Base-by-base conservation (phyloP, 2,329 filamentous ascomycete species). In the Trichoderma brevicompactum region DNA sequence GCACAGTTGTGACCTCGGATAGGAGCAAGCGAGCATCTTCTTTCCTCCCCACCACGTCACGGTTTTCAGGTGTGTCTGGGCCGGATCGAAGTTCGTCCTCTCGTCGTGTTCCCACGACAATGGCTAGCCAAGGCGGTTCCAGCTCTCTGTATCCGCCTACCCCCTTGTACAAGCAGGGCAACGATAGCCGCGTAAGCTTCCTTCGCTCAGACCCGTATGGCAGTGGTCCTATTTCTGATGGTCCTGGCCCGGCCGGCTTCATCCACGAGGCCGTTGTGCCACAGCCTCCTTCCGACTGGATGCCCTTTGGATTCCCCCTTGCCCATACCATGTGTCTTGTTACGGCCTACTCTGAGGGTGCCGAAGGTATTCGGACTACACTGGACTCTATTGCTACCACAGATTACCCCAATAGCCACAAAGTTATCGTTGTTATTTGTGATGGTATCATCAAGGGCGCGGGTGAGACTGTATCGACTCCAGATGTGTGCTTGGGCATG, bases 351-450 rank as follows among this genome's bases (percentile, higher is more conserved):
- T 99, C 95, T 0, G 95, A 99, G 81, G 95, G 95, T 70, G 92
- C 90, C 69, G 90, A 96, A 67, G 95, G 94, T 73, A 86, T 99
- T 64, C 90, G 95, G 54, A 97, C 94, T 0, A 99, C 95, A 0
- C 82, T 99, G 34, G 94, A 99, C 79, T 99, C 95, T 0, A 90
- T 99, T 75, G 95, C 94, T 56, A 96, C 92, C 79, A 99, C 95
- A 3, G 96, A 99, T 77, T 99, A 99, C 73, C 95, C 95, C 56
- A 99, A 99, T 84, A 98, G 94, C 77, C 96, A 99, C 85, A 99
- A 99, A 80, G 87, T 94, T 34, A 95, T 99, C 71, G 85, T 99
- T 67, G 92, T 97, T 72, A 92, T 99, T 72, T 99, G 95, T 79
- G 95, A 99, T 77, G 95, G 95, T 79, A 87, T 98, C 74, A 97